Evolutionary conservation across 2,329 filamentous ascomycete species (phyloP).

Genomic region (Ophiostoma sp.): DNA sequence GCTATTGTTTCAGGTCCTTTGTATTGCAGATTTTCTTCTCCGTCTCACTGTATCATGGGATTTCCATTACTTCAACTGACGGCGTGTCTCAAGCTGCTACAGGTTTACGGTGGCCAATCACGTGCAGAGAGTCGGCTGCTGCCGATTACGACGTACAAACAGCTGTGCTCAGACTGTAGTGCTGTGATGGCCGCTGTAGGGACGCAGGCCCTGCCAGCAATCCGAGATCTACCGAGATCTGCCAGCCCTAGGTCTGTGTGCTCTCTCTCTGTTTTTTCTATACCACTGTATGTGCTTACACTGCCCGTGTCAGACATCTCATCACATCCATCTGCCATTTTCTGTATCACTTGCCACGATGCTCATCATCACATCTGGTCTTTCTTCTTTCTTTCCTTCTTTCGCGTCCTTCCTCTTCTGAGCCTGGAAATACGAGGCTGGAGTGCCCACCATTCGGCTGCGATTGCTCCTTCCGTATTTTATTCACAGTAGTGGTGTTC

Average conservation of each 20-base stretch:
- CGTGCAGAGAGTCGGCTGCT: not conserved
- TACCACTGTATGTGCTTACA: not conserved
- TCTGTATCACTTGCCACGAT: not conserved
- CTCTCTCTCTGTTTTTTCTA: not conserved
- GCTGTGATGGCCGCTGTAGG: not conserved
- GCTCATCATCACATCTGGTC: not conserved
- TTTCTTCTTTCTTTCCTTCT: not conserved
- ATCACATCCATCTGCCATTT: not conserved
- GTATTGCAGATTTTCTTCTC: not conserved
- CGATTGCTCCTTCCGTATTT: not conserved
- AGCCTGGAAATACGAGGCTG: not conserved
- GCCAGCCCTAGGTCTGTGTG: not conserved
- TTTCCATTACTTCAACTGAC: not conserved
- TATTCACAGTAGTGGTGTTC: not conserved
- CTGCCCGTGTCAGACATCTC: not conserved
- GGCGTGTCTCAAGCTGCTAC: not conserved
- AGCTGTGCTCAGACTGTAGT: not conserved
- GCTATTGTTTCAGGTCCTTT: not conserved
- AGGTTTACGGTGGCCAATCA: not conserved
- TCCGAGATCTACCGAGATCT: too few species aligned
- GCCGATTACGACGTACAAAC: not conserved
- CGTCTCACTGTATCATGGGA: too few species aligned
- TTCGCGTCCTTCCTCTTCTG: not conserved
- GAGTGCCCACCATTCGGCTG: constrained; percentile 1
- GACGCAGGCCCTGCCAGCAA: too few species aligned